Base-by-base conservation (phyloP, 2,329 filamentous ascomycete species). In the Colletotrichum camelliae region DNA sequence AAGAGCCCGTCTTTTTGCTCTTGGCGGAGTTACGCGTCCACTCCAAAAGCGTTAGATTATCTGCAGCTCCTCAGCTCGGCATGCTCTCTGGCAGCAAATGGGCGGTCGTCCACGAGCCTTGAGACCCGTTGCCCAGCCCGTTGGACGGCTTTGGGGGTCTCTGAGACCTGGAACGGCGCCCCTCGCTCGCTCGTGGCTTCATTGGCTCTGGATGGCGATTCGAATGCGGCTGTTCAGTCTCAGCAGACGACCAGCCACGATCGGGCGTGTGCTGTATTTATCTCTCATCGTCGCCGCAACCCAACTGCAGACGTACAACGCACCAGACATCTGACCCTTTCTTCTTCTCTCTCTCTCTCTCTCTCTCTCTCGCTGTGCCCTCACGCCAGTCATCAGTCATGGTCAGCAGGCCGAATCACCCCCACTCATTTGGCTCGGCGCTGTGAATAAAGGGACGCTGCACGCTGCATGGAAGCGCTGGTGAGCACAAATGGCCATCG, bases 21-120 rank as follows among this genome's bases (percentile, higher is more conserved):
- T 77, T 77, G 76, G 76, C 76, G 64, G 43, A 52, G 13, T 66
- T 77, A 77, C 77, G 77, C 75, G 77, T 77, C 62, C 77, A 77
- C 70, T 75, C 77, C 60, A 66, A 77, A 77, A 77, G 70, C 67
- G 77, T 77, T 77, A 77, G 75, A 60, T 75, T 72, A 21, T 55
- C 75, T 77, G 75, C 77, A 77, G 64, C 71, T 75, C 67, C 62
- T 65, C 62, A 69, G 74, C 70, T 75, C 67, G 70, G 73, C 73
- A 68, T 66, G 57, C 64, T 27, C n/a, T 75, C 43, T 48, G 33
- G 18, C 57, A 62, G 57, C 70, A 73, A 73, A 73, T 73, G 16
- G 65, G 55, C 70, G 55, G 24, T 39, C 70, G 57, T 61, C 24
- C 16, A 65, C 39, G 10, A 55, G 39, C 37, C 73, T 48, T 52